Conservation (phyloP, 768 basidiomycete genomes). For the Leccinum boreale region DNA sequence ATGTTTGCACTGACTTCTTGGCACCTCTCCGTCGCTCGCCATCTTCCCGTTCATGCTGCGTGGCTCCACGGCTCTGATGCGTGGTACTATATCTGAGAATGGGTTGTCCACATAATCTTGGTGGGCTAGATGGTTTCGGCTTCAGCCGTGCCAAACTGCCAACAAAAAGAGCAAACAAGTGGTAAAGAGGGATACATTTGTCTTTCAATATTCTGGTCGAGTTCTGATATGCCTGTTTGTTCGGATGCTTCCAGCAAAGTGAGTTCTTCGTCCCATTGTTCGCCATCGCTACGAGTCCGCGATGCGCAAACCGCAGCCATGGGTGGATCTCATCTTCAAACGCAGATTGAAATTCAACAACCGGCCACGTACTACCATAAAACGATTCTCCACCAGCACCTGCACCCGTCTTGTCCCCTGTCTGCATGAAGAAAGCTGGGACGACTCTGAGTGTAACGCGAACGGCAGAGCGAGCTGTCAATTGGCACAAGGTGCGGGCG, state of each 20-base stretch:
- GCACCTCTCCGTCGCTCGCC: constrained; percentile 67
- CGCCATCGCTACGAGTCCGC: constrained; percentile 93
- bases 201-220: constrained; percentile 41
- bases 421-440: constrained; percentile 90
- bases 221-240: neutral
- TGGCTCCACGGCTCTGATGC: constrained; percentile 84
- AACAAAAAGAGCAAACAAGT: too few species aligned
- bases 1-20: constrained; percentile 66
- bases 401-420: constrained; percentile 91
- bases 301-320: constrained; percentile 81
- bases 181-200: constrained; percentile 4
- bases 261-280: constrained; percentile 83
- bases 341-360: neutral
- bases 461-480: neutral
- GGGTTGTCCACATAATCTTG: constrained; percentile 95
- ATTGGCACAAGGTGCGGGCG: neutral
- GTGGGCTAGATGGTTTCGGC: constrained; percentile 54
- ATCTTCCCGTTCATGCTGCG: constrained; percentile 77
- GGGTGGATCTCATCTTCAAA: constrained; percentile 97
- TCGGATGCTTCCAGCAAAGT: neutral
- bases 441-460: constrained; percentile 55
- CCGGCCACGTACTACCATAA: constrained; percentile 65
- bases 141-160: neutral
- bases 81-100: constrained; percentile 91
- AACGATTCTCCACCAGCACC: constrained; percentile 93